Evolutionary conservation across 2,329 filamentous ascomycete species (phyloP).

Genomic region (Botrytis cinerea): DNA sequence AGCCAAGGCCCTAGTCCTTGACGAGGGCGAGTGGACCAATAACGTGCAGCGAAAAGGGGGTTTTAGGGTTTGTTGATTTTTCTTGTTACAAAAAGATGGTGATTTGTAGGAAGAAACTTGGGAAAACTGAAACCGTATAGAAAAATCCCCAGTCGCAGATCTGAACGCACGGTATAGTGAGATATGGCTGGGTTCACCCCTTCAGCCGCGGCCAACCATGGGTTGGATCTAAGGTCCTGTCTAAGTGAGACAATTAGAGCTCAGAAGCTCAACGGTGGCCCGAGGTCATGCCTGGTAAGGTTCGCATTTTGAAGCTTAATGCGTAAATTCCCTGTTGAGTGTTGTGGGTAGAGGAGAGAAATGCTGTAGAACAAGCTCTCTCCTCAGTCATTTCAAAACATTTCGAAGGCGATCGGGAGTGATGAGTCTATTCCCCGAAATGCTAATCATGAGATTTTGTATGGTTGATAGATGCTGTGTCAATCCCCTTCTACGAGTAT

Average conservation of each 20-base stretch:
- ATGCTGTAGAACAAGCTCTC: background rate
- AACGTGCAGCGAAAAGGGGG: conserved; percentile 2
- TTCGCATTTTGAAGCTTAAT: background rate
- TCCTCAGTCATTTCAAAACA: background rate
- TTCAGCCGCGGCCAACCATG: conserved; percentile 2
- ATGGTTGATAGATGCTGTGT: background rate
- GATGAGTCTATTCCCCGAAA: background rate
- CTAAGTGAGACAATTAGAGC: background rate
- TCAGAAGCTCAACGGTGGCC: conserved; percentile 12
- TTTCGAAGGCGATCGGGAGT: background rate
- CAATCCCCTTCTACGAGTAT: background rate
- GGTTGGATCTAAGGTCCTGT: background rate
- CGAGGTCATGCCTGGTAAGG: conserved; percentile 7
- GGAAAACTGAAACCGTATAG: conserved; percentile 4
- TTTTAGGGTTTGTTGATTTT: conserved; percentile 5
- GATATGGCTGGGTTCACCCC: background rate
- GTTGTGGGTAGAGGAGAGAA: background rate
- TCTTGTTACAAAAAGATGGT: background rate
- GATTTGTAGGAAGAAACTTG: background rate
- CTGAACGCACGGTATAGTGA: background rate
- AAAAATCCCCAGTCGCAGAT: conserved; percentile 2
- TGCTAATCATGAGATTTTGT: background rate
- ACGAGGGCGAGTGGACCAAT: background rate
- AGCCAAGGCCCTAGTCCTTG: conserved; percentile 2
- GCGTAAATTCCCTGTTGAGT: background rate